Evolutionary conservation across 345 rosid species (phyloP).

Genomic region (Brassica incana): DNA sequence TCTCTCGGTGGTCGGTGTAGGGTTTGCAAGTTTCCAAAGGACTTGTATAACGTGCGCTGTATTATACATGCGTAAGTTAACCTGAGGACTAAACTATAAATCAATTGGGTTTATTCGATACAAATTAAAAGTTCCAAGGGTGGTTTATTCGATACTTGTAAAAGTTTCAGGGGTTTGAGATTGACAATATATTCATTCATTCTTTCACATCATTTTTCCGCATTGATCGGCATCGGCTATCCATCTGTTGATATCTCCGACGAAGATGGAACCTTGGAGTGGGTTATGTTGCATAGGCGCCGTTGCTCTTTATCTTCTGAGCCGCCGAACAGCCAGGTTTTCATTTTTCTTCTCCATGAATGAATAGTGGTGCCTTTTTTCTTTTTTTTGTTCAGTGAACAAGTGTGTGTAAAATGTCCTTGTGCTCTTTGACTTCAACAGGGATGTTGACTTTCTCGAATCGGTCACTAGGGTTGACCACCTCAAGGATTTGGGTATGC

Average conservation of each 20-base stretch:
- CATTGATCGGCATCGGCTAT: neutral
- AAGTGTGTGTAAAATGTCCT: neutral
- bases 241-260: neutral
- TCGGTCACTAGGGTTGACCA: neutral
- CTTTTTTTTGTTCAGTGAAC: neutral
- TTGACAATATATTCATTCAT: too few species aligned
- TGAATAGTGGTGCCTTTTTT: neutral
- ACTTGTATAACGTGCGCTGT: conserved; percentile 46
- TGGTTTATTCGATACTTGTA: neutral
- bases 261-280: neutral
- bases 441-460: neutral
- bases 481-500: neutral
- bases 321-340: conserved; percentile 76
- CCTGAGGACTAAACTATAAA: neutral
- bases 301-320: conserved; percentile 75
- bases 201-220: neutral
- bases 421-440: neutral
- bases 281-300: conserved; percentile 30
- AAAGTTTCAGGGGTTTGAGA: neutral
- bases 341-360: neutral
- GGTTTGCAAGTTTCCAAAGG: neutral
- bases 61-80: conserved; percentile 27
- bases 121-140: neutral
- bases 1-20: conserved; percentile 27
- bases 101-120: neutral